Evolutionary conservation across 345 rosid genomes (phyloP), one percentile per base, ranked within the genome.

Genomic region (Eucalyptus pauciflora): DNA sequence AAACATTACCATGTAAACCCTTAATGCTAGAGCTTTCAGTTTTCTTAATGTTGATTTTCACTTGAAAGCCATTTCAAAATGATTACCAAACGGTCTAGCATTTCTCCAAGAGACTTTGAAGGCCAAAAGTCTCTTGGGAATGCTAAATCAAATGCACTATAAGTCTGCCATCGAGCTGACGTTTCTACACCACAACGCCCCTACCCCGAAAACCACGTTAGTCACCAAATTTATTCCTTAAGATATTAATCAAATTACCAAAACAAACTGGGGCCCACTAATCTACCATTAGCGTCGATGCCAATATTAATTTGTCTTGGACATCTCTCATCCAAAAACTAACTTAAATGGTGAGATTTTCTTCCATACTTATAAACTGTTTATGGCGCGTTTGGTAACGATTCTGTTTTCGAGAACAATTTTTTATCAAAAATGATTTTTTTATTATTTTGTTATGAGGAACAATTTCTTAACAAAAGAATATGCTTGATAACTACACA

Each of bases 391-490:
- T 24, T 56, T 56, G 3, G 1, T 56, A 56, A 56, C 6, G 6
- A 8, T 56, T 56, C 0, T 56, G 2, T 24, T 56, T 5, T 2
- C 4, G 2, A 24, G 0, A 56, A 10, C 1, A 22, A 24, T 56
- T 56, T 56, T 9, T 56, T 0, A 22, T 56, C 1, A 24, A 0
- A 56, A 24, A 56, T 24, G 2, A 10, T 56, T 24, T 56, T 56
- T 22, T n/a, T 56, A 6, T 24, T 56, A 24, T 56, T 56, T 0
- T 9, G 0, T 22, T 56, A 6, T 24, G 1, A 0, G 8, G 13
- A 56, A 56, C 8, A 56, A 56, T 22, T 56, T 56, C 1, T 56
- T 4, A 56, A 3, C 27, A 56, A 56, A 56, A 56, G 0, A 22
- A 2, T 22, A 5, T 4, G 1, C 2, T 52, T 52, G 24, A 4